Base-by-base conservation (phyloP, 2,329 filamentous ascomycete species). In the Magnaporthiopsis poae region DNA sequence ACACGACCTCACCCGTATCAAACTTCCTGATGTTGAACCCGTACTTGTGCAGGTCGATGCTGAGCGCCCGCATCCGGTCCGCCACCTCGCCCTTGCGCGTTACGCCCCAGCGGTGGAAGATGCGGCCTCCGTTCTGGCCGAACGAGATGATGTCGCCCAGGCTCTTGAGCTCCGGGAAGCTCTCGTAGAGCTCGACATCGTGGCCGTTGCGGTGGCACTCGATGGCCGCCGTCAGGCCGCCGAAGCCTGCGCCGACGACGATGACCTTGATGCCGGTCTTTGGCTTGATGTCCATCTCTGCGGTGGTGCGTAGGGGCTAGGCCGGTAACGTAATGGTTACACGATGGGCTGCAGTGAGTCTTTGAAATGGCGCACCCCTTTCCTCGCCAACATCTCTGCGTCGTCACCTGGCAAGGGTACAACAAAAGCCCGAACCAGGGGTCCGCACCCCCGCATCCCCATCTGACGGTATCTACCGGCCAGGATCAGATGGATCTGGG, bases 71-170 rank as follows among this genome's bases (percentile, higher is more conserved):
- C 56, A 65, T 33, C 31, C 60, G 33, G 33, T 61, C 33, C 59
- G 59, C 33, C n/a, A 65, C 36, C 33, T n/a, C 31, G 13, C 64
- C 64, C 36, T 11, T 27, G 36, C 27, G 35, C 5, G 39, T 7
- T 18, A 64, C 27, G 11, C 76, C 77, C 86, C 86, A 89, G 3
- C 86, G 81, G 65, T 82, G 73, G 71, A 87, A 86, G 70, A 88
- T 87, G 60, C 85, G 82, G 0, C 84, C 84, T 15, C 80, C 84
- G 69, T 88, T 88, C 63, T 83, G 78, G 1, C 85, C 85, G 68
- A 87, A 87, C 15, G 82, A 84, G 69, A 87, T 88, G 68, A 88
- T 86, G 74, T 88, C 84, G 65, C 86, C 86, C 0, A 88, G 79
- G 4, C 78, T 75, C 70, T 87, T 88, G 66, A 87, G 80, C 66